Conservation (phyloP, 768 basidiomycete species). For the Candolleomyces eurysporus region DNA sequence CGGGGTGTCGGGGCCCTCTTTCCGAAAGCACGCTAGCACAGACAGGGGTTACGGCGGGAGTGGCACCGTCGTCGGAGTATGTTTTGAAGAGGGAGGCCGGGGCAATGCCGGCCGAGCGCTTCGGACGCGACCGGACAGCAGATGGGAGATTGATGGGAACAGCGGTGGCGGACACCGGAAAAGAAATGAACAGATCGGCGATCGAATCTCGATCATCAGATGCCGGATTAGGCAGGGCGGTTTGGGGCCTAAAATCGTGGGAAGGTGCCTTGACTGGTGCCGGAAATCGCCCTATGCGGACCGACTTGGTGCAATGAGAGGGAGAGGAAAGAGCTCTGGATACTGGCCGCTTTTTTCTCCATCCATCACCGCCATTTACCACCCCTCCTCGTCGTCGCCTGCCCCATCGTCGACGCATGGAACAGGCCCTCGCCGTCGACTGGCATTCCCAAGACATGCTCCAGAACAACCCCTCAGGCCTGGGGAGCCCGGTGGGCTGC, state of each 20-base stretch:
- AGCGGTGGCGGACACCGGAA: background rate
- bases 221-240: background rate
- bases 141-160: too few relatives aligned
- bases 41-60: background rate
- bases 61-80: background rate
- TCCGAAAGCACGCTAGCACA: background rate
- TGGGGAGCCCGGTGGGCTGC: slow-evolving; percentile 5
- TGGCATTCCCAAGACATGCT: slow-evolving; percentile 2
- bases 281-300: slow-evolving; percentile 1
- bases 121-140: too few relatives aligned
- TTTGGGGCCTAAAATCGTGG: background rate
- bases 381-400: background rate
- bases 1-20: background rate
- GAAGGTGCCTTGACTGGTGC: background rate
- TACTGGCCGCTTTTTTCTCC: background rate
- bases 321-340: background rate
- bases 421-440: slow-evolving; percentile 1
- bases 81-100: too few relatives aligned
- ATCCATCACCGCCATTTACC: slow-evolving; percentile 4
- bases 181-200: background rate
- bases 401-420: background rate
- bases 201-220: background rate
- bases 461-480: slow-evolving; percentile 9
- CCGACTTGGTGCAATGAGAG: background rate
- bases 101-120: too few relatives aligned